Base-by-base conservation (phyloP, 768 basidiomycete species). In the Phylloporus rhodoxanthus region DNA sequence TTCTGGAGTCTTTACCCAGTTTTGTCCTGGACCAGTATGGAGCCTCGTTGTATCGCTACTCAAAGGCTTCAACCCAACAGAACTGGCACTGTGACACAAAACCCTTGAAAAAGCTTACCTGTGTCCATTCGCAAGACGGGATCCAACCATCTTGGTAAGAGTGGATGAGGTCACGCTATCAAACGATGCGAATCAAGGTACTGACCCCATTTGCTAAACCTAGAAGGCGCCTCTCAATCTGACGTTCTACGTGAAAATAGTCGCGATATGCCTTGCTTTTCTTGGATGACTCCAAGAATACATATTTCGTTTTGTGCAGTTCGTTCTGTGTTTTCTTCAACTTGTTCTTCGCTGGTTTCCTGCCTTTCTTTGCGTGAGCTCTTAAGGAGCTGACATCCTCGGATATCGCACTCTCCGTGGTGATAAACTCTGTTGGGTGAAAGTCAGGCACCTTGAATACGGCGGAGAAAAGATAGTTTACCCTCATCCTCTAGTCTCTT, bases 401-500 rank as follows among this genome's bases (percentile, higher is more conserved):
- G 10, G 70, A 60, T 26, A 75, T 74, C 8, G 66, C 72, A 4
- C 66, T 67, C 55, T 79, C 73, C 25, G 77, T 75, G 3, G 72
- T 68, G 28, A 89, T 78, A 57, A 87, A 86, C 17, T 77, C 86
- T 88, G 52, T 26, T 39, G 19, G 37, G 5, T 8, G 15, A 37
- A 46, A n/a, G 37, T 63, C 21, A 62, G 48, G 26, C 26, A 48
- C 10, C 34, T 20, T 41, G 11, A 28, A 26, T 47, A 30, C 8
- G 15, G 25, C 13, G 13, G 10, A 37, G 23, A 28, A 41, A n/a
- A 34, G 25, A 17, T 21, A 20, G 25, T 45, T 13, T 29, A 85
- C 88, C 85, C 74, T 90, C 84, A 30, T 72, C 72, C 65, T 89
- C 84, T 14, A 91, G 74, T 40, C 83, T 70, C 59, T 79, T 81